phyloP scores from a whole-genome alignment of 2,329 filamentous ascomycete species.

The Nigrograna mackinnonii region DNA sequence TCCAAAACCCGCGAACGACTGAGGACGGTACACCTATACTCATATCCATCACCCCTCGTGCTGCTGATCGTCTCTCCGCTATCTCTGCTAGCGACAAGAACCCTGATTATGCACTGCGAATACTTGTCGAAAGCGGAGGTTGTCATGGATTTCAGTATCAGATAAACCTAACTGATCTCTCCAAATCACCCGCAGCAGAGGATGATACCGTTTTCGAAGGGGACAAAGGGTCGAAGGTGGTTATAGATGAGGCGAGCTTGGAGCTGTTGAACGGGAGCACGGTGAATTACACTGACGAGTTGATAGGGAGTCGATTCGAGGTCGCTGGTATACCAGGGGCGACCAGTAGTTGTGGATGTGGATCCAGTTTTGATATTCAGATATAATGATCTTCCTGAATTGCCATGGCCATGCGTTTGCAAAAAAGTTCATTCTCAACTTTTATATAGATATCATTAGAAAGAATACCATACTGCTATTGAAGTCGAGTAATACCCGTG shows the following conservation, averaged over 20 bases:
- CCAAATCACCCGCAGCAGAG: slow-evolving; percentile 53
- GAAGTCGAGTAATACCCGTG: too few species aligned
- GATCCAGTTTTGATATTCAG: slow-evolving; percentile 96
- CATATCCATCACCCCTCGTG: slow-evolving; percentile 82
- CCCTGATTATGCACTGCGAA: slow-evolving; percentile 81
- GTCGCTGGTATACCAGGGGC: slow-evolving; percentile 91
- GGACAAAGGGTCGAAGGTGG: slow-evolving; percentile 70
- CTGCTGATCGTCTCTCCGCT: slow-evolving; percentile 68
- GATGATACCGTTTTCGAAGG: slow-evolving; percentile 91
- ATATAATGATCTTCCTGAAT: too few species aligned
- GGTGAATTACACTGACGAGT: slow-evolving; percentile 93
- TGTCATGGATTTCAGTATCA: slow-evolving; percentile 98
- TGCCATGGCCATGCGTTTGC: too few species aligned
- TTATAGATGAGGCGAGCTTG: slow-evolving; percentile 85
- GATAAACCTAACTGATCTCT: slow-evolving; percentile 77
- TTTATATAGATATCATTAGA: too few species aligned
- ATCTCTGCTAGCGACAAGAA: slow-evolving; percentile 62
- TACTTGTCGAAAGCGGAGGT: slow-evolving; percentile 89
- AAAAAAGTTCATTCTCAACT: too few species aligned
- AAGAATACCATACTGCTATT: too few species aligned
- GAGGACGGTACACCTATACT: slow-evolving; percentile 84
- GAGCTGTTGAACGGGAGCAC: slow-evolving; percentile 91
- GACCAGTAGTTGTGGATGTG: slow-evolving; percentile 94
- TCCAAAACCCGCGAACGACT: slow-evolving; percentile 74
- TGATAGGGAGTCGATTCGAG: slow-evolving; percentile 95